Base-by-base conservation (phyloP, 2,329 filamentous ascomycete genomes). In the Sporothrix schenckii region DNA sequence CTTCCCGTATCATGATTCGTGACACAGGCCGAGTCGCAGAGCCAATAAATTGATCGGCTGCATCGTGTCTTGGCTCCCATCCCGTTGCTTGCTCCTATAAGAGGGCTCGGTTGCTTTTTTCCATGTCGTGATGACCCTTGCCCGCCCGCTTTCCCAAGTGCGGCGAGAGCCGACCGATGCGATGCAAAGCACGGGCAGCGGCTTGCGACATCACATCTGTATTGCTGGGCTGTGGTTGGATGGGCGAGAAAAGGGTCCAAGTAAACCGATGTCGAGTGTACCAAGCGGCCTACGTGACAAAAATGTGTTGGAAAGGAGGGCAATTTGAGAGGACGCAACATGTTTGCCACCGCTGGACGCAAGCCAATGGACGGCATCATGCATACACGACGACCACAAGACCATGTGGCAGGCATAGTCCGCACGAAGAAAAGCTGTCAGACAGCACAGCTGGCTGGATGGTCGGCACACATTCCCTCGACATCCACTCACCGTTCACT, bases 101-200 rank as follows among this genome's bases (percentile, higher is more conserved):
- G 53, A 58, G 30, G 54, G 9, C 16, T 30, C 7, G 21, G 13
- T 10, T 49, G 41, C 11, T 11, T 16, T 34, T 44, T 44, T 44
- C 3, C 14, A 44, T 13, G 16, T 44, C 11, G 9, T 50, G 5
- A n/a, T 65, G 47, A 65, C 34, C 61, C 61, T 66, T 66, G 49
- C 49, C 34, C 63, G 27, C 63, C 47, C 30, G 21, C 30, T 10
- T 44, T 34, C 27, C 39, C 30, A 41, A 34, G 39, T 50, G 66
- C 52, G 66, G 66, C 66, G 53, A 68, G 24, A 54, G 61, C 67
- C 66, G 66, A 41, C 24, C 52, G 66, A 53, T 54, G 44, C 27
- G 53, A 70, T 47, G 60, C 60, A 58, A 65, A 27, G 50, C 60
- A 70, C 50, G 50, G 34, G 41, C 58, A 69, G 68, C 68, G 58